Conservation (phyloP, 495 filamentous ascomycete genomes). For the Penicillium antarcticum region DNA sequence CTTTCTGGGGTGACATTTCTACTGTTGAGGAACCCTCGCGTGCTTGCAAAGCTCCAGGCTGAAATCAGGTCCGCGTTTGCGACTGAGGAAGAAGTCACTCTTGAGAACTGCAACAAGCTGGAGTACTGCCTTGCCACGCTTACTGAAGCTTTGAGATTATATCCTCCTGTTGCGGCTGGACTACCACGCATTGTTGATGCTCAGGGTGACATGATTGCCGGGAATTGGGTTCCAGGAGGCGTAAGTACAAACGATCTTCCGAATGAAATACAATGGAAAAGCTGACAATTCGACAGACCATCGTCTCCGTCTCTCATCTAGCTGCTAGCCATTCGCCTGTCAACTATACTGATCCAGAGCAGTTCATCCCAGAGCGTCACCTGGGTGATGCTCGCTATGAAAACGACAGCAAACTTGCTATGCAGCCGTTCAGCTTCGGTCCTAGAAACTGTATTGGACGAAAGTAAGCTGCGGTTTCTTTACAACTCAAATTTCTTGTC, state of each 20-base stretch:
- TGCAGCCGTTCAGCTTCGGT: conserved; percentile 56
- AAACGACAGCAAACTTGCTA: conserved; percentile 38
- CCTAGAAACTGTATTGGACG: conserved; percentile 59
- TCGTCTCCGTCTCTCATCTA: conserved; percentile 45
- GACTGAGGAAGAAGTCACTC: conserved; percentile 49
- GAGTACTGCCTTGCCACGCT: conserved; percentile 55
- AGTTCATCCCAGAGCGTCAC: conserved; percentile 54
- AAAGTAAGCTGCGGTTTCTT: conserved; percentile 35
- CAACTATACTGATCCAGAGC: conserved; percentile 44
- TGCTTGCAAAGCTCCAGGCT: conserved; percentile 38
- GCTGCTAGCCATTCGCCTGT: conserved; percentile 35
- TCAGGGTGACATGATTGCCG: conserved; percentile 43
- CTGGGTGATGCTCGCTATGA: conserved; percentile 30
- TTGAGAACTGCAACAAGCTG: conserved; percentile 40
- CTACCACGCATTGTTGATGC: conserved; percentile 43
- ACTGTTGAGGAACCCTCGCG: conserved; percentile 43
- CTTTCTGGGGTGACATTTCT: conserved; percentile 52
- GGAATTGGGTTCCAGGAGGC: conserved; percentile 36
- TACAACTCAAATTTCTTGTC: no score
- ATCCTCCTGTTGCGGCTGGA: conserved; percentile 50
- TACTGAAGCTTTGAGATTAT: conserved; percentile 54
- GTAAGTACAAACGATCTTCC: conserved; percentile 10
- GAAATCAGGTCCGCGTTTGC: conserved; percentile 51
- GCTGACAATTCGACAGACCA: conserved; percentile 31
- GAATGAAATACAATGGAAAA: neutral